Base-by-base conservation (phyloP, 2,329 filamentous ascomycete species). In the Bipolaris bicolor region DNA sequence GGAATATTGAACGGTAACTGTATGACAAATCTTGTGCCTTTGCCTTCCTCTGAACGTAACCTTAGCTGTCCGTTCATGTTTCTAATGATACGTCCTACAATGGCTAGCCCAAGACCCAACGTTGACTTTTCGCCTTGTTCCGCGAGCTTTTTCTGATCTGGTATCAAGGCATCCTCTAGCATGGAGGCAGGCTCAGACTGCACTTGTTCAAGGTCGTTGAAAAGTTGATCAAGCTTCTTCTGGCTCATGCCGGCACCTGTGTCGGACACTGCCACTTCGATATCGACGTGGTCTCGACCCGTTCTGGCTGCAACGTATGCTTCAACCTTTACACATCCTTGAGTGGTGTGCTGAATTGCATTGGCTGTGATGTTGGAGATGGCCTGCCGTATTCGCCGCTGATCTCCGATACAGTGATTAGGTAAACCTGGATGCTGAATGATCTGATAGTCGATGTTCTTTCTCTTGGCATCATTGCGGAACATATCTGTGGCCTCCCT, bases 31-130 rank as follows among this genome's bases (percentile, higher is more conserved):
- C 90, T 84, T 16, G 92, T 93, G 0, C 93, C 92, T 66, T 89
- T 90, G 1, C 90, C 90, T 70, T 90, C 84, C 67, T 95, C 91
- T 0, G 92, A 96, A 68, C 92, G 94, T 1, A 97, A 78, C 1
- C 91, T 86, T 29, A 97, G 76, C 68, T 96, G 92, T 0, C 92
- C 93, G 57, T 94, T 89, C 90, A 96, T 95, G 69, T 92, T 96
- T n/a, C 88, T 86, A 31, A 97, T 83, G 34, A 92, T 91, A 36
- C 92, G 86, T 15, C 91, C 90, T n/a, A 96, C 92, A 11, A 96
- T 83, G 0, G 92, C 92, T n/a, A 97, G 82, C 0, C 92, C 93
- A 9, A 97, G 83, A 0, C 93, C 93, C 1, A 96, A 77, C 0
- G 87, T 87, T 9, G 79, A 77, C 50, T 79, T 79, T 7, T 77